These are phyloP conservation scores for Firmiana major DNA, from an alignment of 345 rosid species.

Conservation along the genomic window DNA sequence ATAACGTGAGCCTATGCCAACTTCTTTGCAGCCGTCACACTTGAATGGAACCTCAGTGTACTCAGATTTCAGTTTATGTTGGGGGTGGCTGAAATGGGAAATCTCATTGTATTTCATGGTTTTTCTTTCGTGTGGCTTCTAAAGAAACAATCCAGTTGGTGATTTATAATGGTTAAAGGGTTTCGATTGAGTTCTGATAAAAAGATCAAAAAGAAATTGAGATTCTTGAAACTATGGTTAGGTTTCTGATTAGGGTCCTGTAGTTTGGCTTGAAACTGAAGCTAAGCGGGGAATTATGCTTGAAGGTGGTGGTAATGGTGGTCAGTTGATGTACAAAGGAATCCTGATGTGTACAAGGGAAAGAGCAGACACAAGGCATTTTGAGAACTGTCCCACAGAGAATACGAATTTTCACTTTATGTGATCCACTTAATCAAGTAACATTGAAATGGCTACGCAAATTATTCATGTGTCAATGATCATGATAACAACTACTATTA, in stretches of 20 bases:
- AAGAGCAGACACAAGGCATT: slow-evolving; percentile 36
- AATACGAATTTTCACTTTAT: slow-evolving; percentile 39
- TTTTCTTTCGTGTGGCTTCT: neutral
- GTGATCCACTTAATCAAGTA: slow-evolving; percentile 7
- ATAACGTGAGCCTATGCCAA: slow-evolving; percentile 79
- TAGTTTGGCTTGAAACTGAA: slow-evolving; percentile 34
- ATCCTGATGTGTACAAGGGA: slow-evolving; percentile 20
- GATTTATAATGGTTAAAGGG: slow-evolving; percentile 11
- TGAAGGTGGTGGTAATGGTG: slow-evolving; percentile 36
- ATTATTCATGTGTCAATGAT: neutral
- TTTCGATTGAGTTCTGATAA: neutral
- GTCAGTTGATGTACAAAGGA: slow-evolving; percentile 29
- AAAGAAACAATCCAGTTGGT: neutral
- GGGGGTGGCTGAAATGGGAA: slow-evolving; percentile 72
- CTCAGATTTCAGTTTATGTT: slow-evolving; percentile 61
- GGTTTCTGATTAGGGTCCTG: slow-evolving; percentile 1
- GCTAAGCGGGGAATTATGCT: slow-evolving; percentile 48
- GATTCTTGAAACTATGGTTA: slow-evolving; percentile 6
- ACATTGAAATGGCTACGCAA: neutral
- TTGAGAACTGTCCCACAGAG: slow-evolving; percentile 28
- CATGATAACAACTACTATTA: neutral
- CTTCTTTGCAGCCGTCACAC: slow-evolving; percentile 95
- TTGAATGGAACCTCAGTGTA: slow-evolving; percentile 72
- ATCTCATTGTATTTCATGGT: slow-evolving; percentile 70
- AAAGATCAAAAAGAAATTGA: neutral